Evolutionary conservation across 495 filamentous ascomycete species (phyloP).

Genomic region (Hypomontagnella submonticulosa): DNA sequence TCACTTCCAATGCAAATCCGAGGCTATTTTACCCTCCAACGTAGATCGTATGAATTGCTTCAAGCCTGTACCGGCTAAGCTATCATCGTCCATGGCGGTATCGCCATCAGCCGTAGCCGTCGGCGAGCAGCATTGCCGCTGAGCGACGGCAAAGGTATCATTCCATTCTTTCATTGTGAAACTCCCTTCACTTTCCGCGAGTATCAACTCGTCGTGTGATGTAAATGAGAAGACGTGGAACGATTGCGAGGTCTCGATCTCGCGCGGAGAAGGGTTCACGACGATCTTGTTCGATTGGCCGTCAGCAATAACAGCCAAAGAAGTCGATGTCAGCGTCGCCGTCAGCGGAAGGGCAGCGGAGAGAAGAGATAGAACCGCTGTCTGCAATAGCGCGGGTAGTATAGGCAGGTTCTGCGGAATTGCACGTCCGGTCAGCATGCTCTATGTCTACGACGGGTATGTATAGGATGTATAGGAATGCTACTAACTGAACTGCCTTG

Average conservation of each 20-base stretch:
- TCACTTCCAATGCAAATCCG: slow-evolving; percentile 71
- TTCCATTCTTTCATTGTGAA: slow-evolving; percentile 86
- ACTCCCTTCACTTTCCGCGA: slow-evolving; percentile 82
- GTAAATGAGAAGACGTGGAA: slow-evolving; percentile 84
- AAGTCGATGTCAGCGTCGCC: slow-evolving; percentile 71
- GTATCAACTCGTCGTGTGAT: slow-evolving; percentile 75
- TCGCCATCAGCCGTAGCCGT: slow-evolving; percentile 55
- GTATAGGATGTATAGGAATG: background rate
- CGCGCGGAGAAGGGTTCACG: slow-evolving; percentile 64
- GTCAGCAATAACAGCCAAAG: slow-evolving; percentile 67
- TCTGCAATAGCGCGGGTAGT: slow-evolving; percentile 79
- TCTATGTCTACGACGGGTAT: background rate
- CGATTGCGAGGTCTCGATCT: slow-evolving; percentile 69
- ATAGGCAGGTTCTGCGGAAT: slow-evolving; percentile 72
- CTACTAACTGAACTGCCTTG: slow-evolving; percentile 61
- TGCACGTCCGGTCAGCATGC: slow-evolving; percentile 34
- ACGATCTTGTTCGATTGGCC: slow-evolving; percentile 58
- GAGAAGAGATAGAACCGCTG: slow-evolving; percentile 76
- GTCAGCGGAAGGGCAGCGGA: slow-evolving; percentile 80
- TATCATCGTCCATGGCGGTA: slow-evolving; percentile 56
- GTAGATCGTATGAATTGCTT: slow-evolving; percentile 71
- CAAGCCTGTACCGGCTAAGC: slow-evolving; percentile 55
- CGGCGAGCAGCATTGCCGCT: slow-evolving; percentile 68
- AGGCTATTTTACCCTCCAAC: slow-evolving; percentile 67
- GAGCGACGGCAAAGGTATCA: slow-evolving; percentile 70